Evolutionary conservation across 148 eudicot species (phyloP).

Genomic region (Rhododendron molle): DNA sequence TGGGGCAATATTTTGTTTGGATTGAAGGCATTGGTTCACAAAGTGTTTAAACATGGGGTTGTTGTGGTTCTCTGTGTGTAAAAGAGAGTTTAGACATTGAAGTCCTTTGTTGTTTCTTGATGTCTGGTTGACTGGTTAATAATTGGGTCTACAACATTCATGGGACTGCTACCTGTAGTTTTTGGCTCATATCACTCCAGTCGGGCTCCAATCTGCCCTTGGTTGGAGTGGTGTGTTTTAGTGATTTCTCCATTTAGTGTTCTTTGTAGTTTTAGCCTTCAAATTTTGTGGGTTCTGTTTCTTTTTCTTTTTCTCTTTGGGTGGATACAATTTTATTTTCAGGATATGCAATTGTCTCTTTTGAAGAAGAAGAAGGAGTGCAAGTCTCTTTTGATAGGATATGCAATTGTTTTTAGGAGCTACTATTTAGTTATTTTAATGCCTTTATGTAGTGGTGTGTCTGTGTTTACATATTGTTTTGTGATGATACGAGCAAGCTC

Average conservation of each 20-base stretch:
- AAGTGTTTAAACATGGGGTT: too few species aligned
- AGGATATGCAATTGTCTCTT: not conserved
- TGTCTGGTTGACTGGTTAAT: too few species aligned
- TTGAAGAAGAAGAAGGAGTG: not conserved
- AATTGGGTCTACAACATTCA: too few species aligned
- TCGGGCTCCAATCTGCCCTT: too few species aligned
- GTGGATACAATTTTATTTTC: not conserved
- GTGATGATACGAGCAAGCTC: not conserved
- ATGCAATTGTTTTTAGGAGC: not conserved
- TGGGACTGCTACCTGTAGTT: too few species aligned
- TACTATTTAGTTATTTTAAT: not conserved
- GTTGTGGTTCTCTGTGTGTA: too few species aligned
- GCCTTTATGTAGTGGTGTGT: not conserved
- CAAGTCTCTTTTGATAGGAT: not conserved
- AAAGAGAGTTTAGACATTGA: too few species aligned
- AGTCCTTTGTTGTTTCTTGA: too few species aligned
- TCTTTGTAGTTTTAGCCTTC: not conserved
- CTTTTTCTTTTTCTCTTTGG: not conserved
- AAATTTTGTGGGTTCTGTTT: not conserved
- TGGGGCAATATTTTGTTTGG: too few species aligned
- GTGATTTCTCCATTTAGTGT: not conserved
- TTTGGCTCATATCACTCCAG: too few species aligned
- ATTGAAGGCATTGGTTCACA: too few species aligned
- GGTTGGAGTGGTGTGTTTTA: too few species aligned
- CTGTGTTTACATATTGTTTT: not conserved